Base-by-base conservation (phyloP, 2,329 filamentous ascomycete species). In the Epichloe coenophiala region DNA sequence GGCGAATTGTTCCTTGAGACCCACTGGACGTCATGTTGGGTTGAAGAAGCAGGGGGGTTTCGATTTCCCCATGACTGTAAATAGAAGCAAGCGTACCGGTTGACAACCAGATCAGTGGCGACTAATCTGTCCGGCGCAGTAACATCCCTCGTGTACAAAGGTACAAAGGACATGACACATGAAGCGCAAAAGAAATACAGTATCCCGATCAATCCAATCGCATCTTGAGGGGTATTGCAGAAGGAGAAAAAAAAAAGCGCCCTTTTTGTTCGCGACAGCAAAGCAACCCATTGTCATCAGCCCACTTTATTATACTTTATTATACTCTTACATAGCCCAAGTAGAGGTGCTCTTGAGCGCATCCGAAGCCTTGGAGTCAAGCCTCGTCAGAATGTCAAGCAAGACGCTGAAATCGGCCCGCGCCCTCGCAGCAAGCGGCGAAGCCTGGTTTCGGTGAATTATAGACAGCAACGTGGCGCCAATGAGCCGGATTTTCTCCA, bases 321-420 rank as follows among this genome's bases (percentile, higher is more conserved):
- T 6, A n/a, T 45, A 19, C n/a, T 15, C 21, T 40, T 51, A 55
- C 36, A 54, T 33, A 5, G 51, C 51, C 41, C 48, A 38, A 4
- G 54, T 56, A 0, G 62, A 64, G 19, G 59, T 59, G 47, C 55
- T 66, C 45, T 61, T 60, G 3, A 72, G 54, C 1, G 68, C 64
- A 58, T 71, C 67, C 1, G 69, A 71, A 3, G 70, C 68, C 46
- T 68, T 71, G 0, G 68, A 71, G 42, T 72, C 68, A 5, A 72
- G 55, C 13, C 66, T 57, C 3, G 69, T 65, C 33, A 72, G 55
- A 6, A 71, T 58, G 50, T 72, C 68, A 0, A 72, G 59, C 2
- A 72, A 57, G 1, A 70, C 61, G 1, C 58, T 55, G 45, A 72
- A 69, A 23, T 72, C 68, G 15, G 60, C 56, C 1, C 65, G 61